Percentiles rank a stretch among this genome's conserved stretches.
Conservation (phyloP, 345 rosid species). For the Rhodomyrtus tomentosa region DNA sequence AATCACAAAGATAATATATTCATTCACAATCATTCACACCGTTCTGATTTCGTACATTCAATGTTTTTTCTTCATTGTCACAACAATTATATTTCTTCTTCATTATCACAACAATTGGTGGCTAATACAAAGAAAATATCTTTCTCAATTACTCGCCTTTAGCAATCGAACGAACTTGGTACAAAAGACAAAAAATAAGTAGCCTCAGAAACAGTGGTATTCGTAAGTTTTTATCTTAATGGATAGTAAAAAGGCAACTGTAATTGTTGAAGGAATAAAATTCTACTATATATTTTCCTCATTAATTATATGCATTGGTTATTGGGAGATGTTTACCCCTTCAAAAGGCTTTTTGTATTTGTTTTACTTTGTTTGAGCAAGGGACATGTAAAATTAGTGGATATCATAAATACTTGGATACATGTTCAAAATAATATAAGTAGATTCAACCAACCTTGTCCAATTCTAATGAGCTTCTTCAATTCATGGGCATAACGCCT, state of each 20-base stretch:
- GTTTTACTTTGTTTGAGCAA: neutral
- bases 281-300: neutral
- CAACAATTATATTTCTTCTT: neutral
- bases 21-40: neutral
- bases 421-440: neutral
- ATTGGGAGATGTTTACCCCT: neutral
- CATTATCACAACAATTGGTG: neutral
- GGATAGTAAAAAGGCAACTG: neutral
- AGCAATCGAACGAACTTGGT: neutral
- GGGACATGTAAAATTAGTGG: neutral
- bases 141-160: neutral
- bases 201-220: neutral
- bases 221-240: neutral
- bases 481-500: constrained; percentile 79
- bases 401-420: neutral
- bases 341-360: neutral
- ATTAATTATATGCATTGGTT: neutral
- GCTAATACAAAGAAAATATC: neutral
- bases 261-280: neutral
- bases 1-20: neutral
- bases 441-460: constrained; percentile 53
- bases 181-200: neutral
- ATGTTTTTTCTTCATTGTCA: neutral
- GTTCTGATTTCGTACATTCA: neutral
- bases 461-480: constrained; percentile 72